phyloP scores from a whole-genome alignment of 1,139 yeast species.

The Pichia sp. region DNA sequence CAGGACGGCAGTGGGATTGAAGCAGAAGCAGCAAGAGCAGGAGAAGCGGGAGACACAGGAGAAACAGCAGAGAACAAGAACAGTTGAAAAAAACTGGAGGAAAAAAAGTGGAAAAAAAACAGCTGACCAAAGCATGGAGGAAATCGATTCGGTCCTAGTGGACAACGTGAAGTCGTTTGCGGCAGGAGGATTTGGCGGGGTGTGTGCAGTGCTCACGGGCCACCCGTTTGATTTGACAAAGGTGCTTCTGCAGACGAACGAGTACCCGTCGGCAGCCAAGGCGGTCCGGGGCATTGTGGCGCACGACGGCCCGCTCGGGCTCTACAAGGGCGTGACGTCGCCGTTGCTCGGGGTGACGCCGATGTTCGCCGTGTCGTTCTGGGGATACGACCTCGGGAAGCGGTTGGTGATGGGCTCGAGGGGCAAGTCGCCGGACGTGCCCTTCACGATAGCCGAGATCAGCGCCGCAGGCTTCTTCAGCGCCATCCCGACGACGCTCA shows the following conservation, averaged over 20 bases:
- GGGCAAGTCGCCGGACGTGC: constrained; percentile 36
- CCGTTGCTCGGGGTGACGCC: constrained; percentile 96
- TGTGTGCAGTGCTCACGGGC: constrained; percentile 86
- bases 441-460: constrained; percentile 48
- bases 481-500: constrained; percentile 90
- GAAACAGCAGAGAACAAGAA: background rate
- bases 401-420: constrained; percentile 50
- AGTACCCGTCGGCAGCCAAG: constrained; percentile 55
- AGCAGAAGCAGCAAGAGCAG: background rate
- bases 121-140: constrained; percentile 24
- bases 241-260: constrained; percentile 82
- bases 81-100: too few relatives aligned
- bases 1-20: background rate
- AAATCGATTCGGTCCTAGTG: constrained; percentile 29
- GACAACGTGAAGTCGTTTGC: constrained; percentile 66
- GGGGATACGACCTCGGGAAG: constrained; percentile 97
- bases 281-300: constrained; percentile 68
- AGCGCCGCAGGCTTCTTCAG: constrained; percentile 94
- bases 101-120: too few relatives aligned
- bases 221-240: constrained; percentile 94
- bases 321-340: constrained; percentile 83
- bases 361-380: constrained; percentile 95
- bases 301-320: constrained; percentile 70
- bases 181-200: constrained; percentile 86
- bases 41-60: background rate